A percentile compares a stretch with the other conserved stretches of the same genome.
phyloP scores from a whole-genome alignment of 1,284 basidiomycete species.

The Lentinula novae-zelandiae region DNA sequence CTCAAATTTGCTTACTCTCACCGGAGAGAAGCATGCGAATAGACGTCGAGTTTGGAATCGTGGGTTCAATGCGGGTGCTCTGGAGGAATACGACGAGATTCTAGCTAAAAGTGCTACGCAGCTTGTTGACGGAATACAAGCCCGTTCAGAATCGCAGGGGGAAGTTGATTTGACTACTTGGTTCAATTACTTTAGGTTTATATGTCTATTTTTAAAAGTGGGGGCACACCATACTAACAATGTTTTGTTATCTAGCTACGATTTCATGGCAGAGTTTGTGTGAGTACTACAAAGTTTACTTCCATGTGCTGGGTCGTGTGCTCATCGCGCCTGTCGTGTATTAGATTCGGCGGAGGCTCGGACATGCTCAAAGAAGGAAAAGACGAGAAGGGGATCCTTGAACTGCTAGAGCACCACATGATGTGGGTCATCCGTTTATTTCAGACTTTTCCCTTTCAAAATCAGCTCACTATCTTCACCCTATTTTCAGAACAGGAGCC shows the following conservation, averaged over 20 bases:
- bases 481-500: conserved; percentile 18
- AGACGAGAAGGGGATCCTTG: conserved; percentile 29
- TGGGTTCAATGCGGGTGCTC: conserved; percentile 45
- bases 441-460: neutral
- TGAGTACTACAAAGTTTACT: conserved; percentile 26
- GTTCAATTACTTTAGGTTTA: conserved; percentile 52
- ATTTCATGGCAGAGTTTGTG: conserved; percentile 65
- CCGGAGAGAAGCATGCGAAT: conserved; percentile 35
- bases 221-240: no score
- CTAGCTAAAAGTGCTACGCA: conserved; percentile 38
- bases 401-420: conserved; percentile 31
- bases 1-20: conserved; percentile 11
- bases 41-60: conserved; percentile 55
- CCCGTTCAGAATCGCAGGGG: conserved; percentile 20
- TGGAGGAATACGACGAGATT: conserved; percentile 51
- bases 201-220: no score
- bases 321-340: conserved; percentile 16
- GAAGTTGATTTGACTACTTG: conserved; percentile 38
- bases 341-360: conserved; percentile 48
- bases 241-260: conserved; percentile 37
- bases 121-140: conserved; percentile 37
- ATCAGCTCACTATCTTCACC: neutral
- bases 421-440: conserved; percentile 11
- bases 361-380: conserved; percentile 37
- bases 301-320: conserved; percentile 7